These are phyloP conservation scores for Lyophyllum shimeji DNA, from an alignment of 768 basidiomycete species.

Conservation along the genomic window DNA sequence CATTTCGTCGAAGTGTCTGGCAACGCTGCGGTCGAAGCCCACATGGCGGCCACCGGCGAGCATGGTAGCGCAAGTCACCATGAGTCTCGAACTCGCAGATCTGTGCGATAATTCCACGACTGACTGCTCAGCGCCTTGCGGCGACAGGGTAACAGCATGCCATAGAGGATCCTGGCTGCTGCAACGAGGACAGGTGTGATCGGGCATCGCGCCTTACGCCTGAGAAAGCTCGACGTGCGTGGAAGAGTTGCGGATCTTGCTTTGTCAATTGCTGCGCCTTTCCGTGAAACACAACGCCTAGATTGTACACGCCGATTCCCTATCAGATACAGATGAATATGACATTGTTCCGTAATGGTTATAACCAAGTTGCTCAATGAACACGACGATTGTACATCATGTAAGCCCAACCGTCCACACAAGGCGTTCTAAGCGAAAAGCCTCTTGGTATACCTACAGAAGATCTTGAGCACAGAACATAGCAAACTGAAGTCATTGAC, in stretches of 20 bases:
- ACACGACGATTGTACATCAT: background rate
- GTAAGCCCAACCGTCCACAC: background rate
- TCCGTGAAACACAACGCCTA: background rate
- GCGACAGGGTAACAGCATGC: background rate
- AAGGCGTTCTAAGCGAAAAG: conserved; percentile 26
- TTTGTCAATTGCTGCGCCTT: background rate
- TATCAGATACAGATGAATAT: conserved; percentile 7
- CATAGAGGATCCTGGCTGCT: background rate
- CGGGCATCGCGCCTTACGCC: background rate
- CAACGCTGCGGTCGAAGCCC: conserved; percentile 38
- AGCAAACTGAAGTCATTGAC: conserved; percentile 30
- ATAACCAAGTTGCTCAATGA: background rate
- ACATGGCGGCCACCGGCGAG: conserved; percentile 32
- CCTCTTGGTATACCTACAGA: conserved; percentile 37
- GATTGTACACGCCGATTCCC: background rate
- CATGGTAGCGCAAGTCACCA: conserved; percentile 37
- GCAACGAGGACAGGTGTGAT: background rate
- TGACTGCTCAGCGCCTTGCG: background rate
- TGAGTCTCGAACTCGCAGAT: conserved; percentile 52
- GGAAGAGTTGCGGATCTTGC: too few species aligned
- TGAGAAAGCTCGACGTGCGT: too few species aligned
- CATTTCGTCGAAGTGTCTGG: conserved; percentile 31
- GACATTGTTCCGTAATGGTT: conserved; percentile 6
- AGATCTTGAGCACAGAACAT: background rate
- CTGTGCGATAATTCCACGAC: conserved; percentile 26